These are phyloP conservation scores for Bipolaris oryzae DNA, from an alignment of 2,329 filamentous ascomycete species.

Conservation along the genomic window DNA sequence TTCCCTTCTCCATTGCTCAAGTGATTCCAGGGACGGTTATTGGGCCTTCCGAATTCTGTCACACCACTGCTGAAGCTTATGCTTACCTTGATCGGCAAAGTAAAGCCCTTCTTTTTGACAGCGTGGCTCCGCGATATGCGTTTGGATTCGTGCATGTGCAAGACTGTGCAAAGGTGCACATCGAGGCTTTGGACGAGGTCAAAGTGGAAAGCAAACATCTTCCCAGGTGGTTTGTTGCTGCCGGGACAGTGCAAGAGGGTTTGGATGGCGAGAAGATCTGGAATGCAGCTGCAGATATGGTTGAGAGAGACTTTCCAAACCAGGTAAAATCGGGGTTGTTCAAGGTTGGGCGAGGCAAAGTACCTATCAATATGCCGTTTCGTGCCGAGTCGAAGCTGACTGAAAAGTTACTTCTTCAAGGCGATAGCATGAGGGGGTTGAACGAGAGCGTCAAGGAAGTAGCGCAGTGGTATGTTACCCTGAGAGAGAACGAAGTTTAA, in stretches of 20 bases:
- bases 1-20: conserved; percentile 39
- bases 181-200: conserved; percentile 35
- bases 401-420: conserved; percentile 30
- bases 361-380: conserved; percentile 42
- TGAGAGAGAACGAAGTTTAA: conserved; percentile 9
- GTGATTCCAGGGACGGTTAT: conserved; percentile 45
- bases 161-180: conserved; percentile 41
- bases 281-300: conserved; percentile 27
- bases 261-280: conserved; percentile 28
- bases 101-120: conserved; percentile 40
- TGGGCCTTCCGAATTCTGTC: conserved; percentile 39
- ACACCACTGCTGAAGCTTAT: conserved; percentile 22
- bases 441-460: conserved; percentile 37
- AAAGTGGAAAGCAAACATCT: conserved; percentile 23
- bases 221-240: conserved; percentile 40
- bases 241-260: conserved; percentile 28
- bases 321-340: conserved; percentile 29
- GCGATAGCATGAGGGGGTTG: conserved; percentile 25
- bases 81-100: conserved; percentile 42
- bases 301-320: conserved; percentile 25
- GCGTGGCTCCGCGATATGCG: conserved; percentile 36
- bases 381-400: conserved; percentile 38
- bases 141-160: conserved; percentile 45
- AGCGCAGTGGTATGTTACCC: conserved; percentile 34
- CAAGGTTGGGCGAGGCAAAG: conserved; percentile 30